Evolutionary conservation across 768 basidiomycete species (phyloP).

Genomic region (Cubamyces sp.): DNA sequence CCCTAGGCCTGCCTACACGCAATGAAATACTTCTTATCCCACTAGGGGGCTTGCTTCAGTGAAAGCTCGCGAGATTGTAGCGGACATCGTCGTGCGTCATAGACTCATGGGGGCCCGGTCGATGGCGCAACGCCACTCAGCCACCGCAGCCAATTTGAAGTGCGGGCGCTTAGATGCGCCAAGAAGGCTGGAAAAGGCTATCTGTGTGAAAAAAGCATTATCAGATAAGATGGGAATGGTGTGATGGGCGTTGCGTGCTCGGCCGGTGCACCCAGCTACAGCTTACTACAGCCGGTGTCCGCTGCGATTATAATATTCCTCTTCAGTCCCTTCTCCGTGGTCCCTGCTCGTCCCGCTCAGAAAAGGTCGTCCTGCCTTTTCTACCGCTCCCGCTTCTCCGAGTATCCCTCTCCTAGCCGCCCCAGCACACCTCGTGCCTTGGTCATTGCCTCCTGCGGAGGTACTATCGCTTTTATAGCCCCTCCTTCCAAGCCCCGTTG

Average conservation of each 20-base stretch:
- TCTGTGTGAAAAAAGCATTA: slow-evolving; percentile 4
- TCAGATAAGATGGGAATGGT: slow-evolving; percentile 22
- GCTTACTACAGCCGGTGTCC: background rate
- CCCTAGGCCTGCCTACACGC: background rate
- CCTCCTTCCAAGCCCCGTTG: background rate
- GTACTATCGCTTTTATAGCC: slow-evolving; percentile 2
- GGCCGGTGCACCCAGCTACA: background rate
- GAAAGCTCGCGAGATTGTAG: too few relatives aligned
- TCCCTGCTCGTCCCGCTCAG: background rate
- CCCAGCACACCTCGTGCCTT: background rate
- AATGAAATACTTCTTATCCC: too few relatives aligned
- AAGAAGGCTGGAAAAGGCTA: background rate
- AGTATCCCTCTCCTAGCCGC: slow-evolving; percentile 5
- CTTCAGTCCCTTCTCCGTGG: background rate
- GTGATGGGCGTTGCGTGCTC: slow-evolving; percentile 14
- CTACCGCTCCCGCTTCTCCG: background rate
- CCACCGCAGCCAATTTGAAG: background rate
- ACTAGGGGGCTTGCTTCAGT: too few relatives aligned
- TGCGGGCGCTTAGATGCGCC: background rate
- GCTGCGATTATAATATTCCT: background rate
- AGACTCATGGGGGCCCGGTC: too few relatives aligned
- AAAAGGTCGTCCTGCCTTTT: background rate
- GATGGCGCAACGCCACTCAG: too few relatives aligned
- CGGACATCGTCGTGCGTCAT: too few relatives aligned
- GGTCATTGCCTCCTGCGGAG: slow-evolving; percentile 25